phyloP scores from a whole-genome alignment of 805 yeast species.

The Wickerhamiella cacticola region DNA sequence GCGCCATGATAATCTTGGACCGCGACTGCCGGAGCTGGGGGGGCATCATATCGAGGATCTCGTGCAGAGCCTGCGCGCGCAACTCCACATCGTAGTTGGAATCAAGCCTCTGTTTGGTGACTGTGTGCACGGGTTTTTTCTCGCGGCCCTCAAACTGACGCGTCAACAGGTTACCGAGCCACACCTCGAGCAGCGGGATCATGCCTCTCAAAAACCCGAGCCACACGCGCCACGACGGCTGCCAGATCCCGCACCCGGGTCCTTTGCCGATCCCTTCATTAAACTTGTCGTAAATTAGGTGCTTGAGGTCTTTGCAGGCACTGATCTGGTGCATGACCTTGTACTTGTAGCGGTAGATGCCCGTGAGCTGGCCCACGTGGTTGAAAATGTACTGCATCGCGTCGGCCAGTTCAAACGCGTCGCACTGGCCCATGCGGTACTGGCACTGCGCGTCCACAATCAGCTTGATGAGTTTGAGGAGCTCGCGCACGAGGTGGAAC shows the following conservation, averaged over 20 bases:
- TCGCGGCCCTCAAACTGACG: conserved; percentile 95
- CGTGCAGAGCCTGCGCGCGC: conserved; percentile 89
- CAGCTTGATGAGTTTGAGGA: conserved; percentile 68
- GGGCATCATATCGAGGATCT: conserved; percentile 93
- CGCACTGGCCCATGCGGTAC: conserved; percentile 76
- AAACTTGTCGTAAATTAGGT: conserved; percentile 74
- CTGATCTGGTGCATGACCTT: conserved; percentile 97
- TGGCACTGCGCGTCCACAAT: conserved; percentile 92
- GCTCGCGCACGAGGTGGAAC: conserved; percentile 85
- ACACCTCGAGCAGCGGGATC: conserved; percentile 81
- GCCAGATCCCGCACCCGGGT: conserved; percentile 99
- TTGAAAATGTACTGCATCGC: conserved; percentile 82
- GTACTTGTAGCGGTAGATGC: conserved; percentile 91
- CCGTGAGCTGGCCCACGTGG: conserved; percentile 92
- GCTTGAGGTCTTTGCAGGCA: conserved; percentile 90
- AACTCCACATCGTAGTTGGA: conserved; percentile 89
- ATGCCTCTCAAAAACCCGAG: conserved; percentile 80
- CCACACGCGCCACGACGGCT: conserved; percentile 98
- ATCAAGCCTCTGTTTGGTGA: conserved; percentile 91
- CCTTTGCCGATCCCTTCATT: conserved; percentile 84
- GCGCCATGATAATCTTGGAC: conserved; percentile 79
- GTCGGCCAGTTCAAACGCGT: conserved; percentile 89
- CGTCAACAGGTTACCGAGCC: conserved; percentile 84
- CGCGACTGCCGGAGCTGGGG: conserved; percentile 82
- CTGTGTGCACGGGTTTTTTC: conserved; percentile 79